phyloP scores from a whole-genome alignment of 371 early-diverging fungal genomes.

The Mortierella sp. region DNA sequence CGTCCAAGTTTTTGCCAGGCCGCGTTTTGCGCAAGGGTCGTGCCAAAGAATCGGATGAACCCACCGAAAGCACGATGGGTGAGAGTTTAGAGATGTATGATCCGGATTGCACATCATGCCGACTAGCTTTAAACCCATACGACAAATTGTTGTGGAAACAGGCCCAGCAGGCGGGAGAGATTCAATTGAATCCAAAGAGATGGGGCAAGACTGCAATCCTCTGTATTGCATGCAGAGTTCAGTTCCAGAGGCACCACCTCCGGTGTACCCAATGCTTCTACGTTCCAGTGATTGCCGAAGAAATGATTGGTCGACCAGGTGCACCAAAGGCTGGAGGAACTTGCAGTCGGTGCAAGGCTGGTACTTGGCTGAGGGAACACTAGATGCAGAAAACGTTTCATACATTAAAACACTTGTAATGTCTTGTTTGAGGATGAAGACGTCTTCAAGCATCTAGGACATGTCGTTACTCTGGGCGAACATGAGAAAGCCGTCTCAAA shows the following conservation, averaged over 20 bases:
- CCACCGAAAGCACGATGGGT: not conserved
- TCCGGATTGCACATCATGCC: conserved; percentile 47
- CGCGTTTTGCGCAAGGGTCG: conserved; percentile 36
- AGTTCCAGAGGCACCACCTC: conserved; percentile 37
- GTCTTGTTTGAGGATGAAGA: too few species aligned
- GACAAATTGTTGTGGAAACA: conserved; percentile 38
- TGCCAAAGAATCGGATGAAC: conserved; percentile 1
- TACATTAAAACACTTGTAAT: not conserved
- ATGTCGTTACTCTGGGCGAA: too few species aligned
- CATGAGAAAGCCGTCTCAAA: too few species aligned
- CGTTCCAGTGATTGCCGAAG: conserved; percentile 20
- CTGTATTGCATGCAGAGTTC: conserved; percentile 27
- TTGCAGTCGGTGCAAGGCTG: conserved; percentile 41
- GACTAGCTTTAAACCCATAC: conserved; percentile 16
- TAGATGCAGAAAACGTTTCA: too few species aligned
- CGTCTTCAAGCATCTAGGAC: too few species aligned
- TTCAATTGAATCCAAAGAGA: conserved; percentile 41
- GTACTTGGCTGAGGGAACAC: conserved; percentile 40
- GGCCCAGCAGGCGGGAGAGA: conserved; percentile 13
- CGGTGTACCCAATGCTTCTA: conserved; percentile 51
- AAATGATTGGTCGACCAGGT: not conserved
- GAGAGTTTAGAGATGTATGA: conserved; percentile 9
- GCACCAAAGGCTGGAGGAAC: conserved; percentile 26
- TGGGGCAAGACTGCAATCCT: conserved; percentile 45
- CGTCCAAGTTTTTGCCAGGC: conserved; percentile 44